phyloP scores from a whole-genome alignment of 2,329 filamentous ascomycete species.

The Cladosporium austrohemisphaericum region DNA sequence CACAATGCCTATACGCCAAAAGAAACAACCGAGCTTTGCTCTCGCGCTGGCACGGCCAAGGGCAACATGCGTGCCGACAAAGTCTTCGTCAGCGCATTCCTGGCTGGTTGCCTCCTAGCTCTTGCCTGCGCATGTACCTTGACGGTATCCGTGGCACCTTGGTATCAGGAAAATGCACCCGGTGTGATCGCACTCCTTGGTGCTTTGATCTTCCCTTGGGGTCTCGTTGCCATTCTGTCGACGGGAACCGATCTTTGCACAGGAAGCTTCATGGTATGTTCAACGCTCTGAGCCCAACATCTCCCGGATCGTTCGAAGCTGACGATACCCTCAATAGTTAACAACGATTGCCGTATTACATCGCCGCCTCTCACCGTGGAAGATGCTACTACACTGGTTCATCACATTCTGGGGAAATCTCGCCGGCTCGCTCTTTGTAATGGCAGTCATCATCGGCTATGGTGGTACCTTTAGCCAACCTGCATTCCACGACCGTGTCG shows the following conservation, averaged over 20 bases:
- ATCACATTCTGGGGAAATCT: conserved; percentile 34
- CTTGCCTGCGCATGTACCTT: conserved; percentile 49
- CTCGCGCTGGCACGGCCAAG: conserved; percentile 49
- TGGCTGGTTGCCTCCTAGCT: conserved; percentile 50
- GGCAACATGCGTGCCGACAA: conserved; percentile 53
- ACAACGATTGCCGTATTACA: conserved; percentile 45
- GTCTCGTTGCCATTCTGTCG: conserved; percentile 31
- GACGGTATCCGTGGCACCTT: conserved; percentile 19
- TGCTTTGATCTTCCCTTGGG: conserved; percentile 35
- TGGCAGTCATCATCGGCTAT: conserved; percentile 29
- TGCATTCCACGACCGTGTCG: conserved; percentile 43
- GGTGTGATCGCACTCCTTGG: conserved; percentile 32
- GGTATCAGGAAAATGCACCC: conserved; percentile 33
- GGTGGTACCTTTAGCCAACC: conserved; percentile 31
- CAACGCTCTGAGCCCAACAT: neutral
- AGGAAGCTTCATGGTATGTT: conserved; percentile 29
- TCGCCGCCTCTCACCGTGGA: conserved; percentile 30
- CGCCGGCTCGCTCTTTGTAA: conserved; percentile 31
- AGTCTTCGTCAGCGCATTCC: conserved; percentile 50
- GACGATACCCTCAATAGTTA: conserved; percentile 29
- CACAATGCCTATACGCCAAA: conserved; percentile 16
- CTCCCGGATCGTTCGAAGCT: neutral
- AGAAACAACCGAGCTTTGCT: conserved; percentile 49
- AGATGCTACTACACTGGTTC: conserved; percentile 29
- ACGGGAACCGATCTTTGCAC: conserved; percentile 35